Base-by-base conservation (phyloP, 148 eudicot genomes). In the Diospyros kaki region DNA sequence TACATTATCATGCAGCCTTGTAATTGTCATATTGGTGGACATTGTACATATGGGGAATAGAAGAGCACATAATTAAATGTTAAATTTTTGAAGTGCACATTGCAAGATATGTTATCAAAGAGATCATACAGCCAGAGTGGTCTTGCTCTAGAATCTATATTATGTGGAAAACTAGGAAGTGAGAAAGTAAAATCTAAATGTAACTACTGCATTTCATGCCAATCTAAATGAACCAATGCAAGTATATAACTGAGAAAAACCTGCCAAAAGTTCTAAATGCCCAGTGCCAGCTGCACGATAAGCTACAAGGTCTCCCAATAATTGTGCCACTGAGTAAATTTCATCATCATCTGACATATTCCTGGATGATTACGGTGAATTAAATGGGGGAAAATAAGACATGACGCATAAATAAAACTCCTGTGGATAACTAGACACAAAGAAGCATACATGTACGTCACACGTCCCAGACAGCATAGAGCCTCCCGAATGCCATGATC, bases 401-500 rank as follows among this genome's bases (percentile, higher is more conserved):
- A 6, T 38, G 9, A 61, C 0, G 50, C 45, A 62, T 43, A 58
- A 53, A 60, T 4, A 3, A 14, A 56, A 46, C 39, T 43, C 63
- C 66, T 9, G 58, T 17, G 65, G 73, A 51, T 44, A 46, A 76
- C 62, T 42, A 74, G 70, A 42, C 46, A 56, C 52, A 77, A 28
- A 58, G 78, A 75, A 76, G 65, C 93, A 50, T 86, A 89, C 97
- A 89, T 71, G 93, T 91, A 91, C 85, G 85, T 89, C 72, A 77
- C 79, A 56, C 91, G 97, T 65, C 97, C 96, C 80, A 91, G 75
- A 82, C 97, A 91, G 82, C 97, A 91, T 73, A 91, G 82, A 81
- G 90, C 97, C 83, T 91, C 97, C 73, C 90, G 91, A 81, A 91
- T 87, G 61, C 97, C 87, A 65, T 91, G 89, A 83, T 91, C 93